Evolutionary conservation across 192 early-diverging fungal species (phyloP).

Genomic region (Backusella westeae): DNA sequence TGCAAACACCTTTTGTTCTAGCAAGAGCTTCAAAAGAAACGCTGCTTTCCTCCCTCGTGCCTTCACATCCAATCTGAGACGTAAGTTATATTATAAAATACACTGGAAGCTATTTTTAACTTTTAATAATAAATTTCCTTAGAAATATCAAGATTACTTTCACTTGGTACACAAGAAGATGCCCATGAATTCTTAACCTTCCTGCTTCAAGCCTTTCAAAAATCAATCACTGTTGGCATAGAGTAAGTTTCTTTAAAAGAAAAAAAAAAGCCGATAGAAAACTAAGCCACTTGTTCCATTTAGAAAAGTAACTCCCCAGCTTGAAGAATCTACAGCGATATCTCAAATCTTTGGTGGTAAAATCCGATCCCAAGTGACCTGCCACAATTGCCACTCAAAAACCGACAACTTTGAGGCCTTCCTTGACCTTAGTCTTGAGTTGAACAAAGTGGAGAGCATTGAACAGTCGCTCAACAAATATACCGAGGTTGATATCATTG

Average conservation of each 20-base stretch:
- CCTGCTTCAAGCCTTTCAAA: conserved; percentile 70
- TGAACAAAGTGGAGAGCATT: conserved; percentile 60
- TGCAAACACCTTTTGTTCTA: conserved; percentile 47
- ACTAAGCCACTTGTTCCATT: neutral
- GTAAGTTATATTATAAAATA: conserved; percentile 32
- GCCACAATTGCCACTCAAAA: conserved; percentile 64
- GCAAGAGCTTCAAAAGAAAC: conserved; percentile 29
- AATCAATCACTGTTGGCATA: conserved; percentile 51
- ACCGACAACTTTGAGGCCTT: conserved; percentile 78
- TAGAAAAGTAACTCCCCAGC: conserved; percentile 57
- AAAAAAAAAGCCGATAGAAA: neutral
- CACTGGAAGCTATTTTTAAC: too few species aligned
- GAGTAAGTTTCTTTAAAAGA: conserved; percentile 17
- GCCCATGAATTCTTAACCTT: conserved; percentile 84
- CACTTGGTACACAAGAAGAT: conserved; percentile 83
- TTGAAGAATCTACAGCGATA: conserved; percentile 73
- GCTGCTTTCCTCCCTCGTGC: conserved; percentile 60
- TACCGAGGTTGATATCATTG: conserved; percentile 66
- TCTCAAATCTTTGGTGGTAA: conserved; percentile 86
- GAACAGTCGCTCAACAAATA: conserved; percentile 69
- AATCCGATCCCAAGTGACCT: conserved; percentile 75
- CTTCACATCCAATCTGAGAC: conserved; percentile 62
- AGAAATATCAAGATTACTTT: conserved; percentile 75
- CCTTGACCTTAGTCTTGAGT: conserved; percentile 78
- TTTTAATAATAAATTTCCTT: neutral